These are phyloP conservation scores for Mycosarcoma maydis DNA, from an alignment of 1,284 basidiomycete genomes.

Conservation along the genomic window DNA sequence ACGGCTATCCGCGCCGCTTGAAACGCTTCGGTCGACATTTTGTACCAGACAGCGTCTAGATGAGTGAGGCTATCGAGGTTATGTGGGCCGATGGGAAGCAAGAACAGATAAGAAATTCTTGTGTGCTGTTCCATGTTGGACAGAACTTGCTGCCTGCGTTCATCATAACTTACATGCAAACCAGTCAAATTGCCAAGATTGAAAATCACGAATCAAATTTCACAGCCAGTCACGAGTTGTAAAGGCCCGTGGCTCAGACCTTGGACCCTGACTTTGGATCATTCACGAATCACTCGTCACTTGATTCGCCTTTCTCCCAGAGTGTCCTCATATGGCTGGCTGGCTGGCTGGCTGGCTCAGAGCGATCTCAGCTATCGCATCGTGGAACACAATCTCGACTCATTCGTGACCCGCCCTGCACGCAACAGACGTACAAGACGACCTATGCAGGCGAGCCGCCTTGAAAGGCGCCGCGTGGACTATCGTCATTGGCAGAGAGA, in stretches of 20 bases:
- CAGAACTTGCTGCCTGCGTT: not conserved
- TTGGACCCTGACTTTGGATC: conserved; percentile 1
- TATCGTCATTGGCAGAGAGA: too few species aligned
- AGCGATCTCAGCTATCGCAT: too few species aligned
- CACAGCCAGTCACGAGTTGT: too few species aligned
- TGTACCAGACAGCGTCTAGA: not conserved
- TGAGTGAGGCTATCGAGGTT: not conserved
- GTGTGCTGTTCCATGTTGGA: not conserved
- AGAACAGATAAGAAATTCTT: conserved; percentile 5
- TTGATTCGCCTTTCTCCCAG: too few species aligned
- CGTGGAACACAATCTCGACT: too few species aligned
- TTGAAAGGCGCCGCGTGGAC: too few species aligned
- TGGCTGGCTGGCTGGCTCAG: too few species aligned
- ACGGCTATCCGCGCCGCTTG: conserved; percentile 39
- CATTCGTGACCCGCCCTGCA: too few species aligned
- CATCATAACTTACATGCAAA: not conserved
- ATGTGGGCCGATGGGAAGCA: not conserved
- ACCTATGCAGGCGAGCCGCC: too few species aligned
- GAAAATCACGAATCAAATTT: not conserved
- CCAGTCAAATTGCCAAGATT: not conserved
- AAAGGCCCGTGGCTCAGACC: too few species aligned
- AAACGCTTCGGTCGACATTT: conserved; percentile 29
- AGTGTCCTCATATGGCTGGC: too few species aligned
- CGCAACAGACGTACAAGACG: too few species aligned
- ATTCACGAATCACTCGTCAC: not conserved